Base-by-base conservation (phyloP, 352 stramenopile genomes). In the Pseudoperonospora humuli region DNA sequence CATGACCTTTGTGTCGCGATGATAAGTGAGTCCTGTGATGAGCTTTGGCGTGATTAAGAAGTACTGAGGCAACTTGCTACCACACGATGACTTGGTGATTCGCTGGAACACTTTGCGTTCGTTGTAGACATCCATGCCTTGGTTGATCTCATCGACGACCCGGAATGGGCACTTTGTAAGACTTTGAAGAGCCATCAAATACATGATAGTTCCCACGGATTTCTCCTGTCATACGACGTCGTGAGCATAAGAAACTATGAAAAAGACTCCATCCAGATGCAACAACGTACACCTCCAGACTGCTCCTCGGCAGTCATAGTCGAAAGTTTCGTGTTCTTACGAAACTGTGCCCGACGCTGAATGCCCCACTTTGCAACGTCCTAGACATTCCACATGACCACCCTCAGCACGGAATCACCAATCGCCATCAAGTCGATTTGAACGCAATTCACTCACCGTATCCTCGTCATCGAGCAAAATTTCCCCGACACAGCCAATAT, bases 171-270 rank as follows among this genome's bases (percentile, higher is more conserved):
- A 93, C 57, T 88, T 82, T 0, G 82, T 94, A 17, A 94, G 56
- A 31, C 67, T 90, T 49, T 94, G 82, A 3, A 94, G 66, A 21
- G 82, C 82, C 82, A 94, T 94, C 52, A 94, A 58, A 39, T 94
- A 94, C 80, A 94, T 92, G 50, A 91, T 94, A n/a, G 82, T 94
- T 26, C 80, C 80, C 4, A 94, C 82, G 23, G 80, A 88, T 74
- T 93, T 94, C 67, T 94, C 82, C 80, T 93, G 36, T 14, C 4
- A 11, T 49, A 17, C 41, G 17, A 19, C 5, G 33, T 31, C 15
- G 49, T 37, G 11, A 49, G 24, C 37, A 40, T 40, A 33, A 1
- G 15, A 25, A 45, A 40, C 8, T 9, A 27, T 27, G 31, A 13
- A 40, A 3, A 19, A 15, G 6, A 11, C 15, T 44, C 3, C 40